A percentile compares a stretch with the other conserved stretches of the same genome.
Conservation (phyloP, 352 stramenopile genomes). For the Phytophthora tentaculata region DNA sequence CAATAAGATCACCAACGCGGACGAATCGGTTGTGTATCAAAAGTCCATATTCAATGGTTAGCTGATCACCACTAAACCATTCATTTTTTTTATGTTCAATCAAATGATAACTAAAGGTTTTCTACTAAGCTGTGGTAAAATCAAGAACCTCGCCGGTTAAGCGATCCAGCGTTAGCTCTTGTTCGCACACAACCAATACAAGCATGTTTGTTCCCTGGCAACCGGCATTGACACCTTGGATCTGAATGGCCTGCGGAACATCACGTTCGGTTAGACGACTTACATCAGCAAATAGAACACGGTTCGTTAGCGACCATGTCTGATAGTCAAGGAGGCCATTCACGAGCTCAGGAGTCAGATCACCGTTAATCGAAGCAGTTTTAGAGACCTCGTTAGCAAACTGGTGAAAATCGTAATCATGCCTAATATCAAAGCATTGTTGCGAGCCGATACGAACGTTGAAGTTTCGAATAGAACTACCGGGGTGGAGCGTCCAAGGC, state of each 20-base stretch:
- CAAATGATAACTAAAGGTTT: no score
- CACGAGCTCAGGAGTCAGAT: neutral
- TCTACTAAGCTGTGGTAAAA: neutral
- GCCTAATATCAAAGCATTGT: neutral
- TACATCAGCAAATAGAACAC: neutral
- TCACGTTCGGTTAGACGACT: neutral
- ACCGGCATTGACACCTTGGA: slow-evolving; percentile 8
- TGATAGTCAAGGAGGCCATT: slow-evolving; percentile 1
- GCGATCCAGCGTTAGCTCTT: neutral
- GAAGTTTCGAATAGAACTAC: neutral
- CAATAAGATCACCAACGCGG: no score
- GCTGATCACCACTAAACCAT: no score
- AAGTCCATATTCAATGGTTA: no score
- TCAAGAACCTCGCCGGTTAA: neutral
- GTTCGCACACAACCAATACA: slow-evolving; percentile 1
- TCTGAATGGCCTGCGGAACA: slow-evolving; percentile 5
- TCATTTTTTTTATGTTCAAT: no score
- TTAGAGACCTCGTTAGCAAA: neutral
- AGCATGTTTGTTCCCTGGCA: slow-evolving; percentile 1
- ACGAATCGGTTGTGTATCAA: no score
- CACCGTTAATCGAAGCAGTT: slow-evolving; percentile 1
- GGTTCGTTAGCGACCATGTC: slow-evolving; percentile 3
- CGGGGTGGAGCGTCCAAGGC: slow-evolving; percentile 1
- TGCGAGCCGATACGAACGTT: neutral
- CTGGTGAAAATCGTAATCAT: neutral